Evolutionary conservation across 2,329 filamentous ascomycete species (phyloP).

Genomic region (Alternaria atra): DNA sequence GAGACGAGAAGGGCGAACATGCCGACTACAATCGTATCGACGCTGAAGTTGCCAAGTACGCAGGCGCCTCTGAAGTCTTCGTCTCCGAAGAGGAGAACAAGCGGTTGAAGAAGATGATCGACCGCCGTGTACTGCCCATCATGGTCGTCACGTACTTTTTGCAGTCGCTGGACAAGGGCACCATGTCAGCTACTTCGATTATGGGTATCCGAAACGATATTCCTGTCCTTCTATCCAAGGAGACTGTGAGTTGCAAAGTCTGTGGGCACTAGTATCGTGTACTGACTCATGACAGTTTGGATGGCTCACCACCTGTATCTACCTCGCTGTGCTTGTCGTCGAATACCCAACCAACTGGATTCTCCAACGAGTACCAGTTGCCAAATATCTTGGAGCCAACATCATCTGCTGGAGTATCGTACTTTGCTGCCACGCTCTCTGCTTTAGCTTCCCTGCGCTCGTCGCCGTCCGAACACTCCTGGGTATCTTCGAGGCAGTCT

Average conservation of each 20-base stretch:
- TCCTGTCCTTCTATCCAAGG: constrained; percentile 37
- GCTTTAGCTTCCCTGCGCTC: constrained; percentile 67
- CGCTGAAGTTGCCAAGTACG: constrained; percentile 75
- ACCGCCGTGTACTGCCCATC: constrained; percentile 71
- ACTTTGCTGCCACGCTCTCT: constrained; percentile 69
- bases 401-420: constrained; percentile 71
- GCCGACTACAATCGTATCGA: constrained; percentile 70
- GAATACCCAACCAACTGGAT: constrained; percentile 77
- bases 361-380: constrained; percentile 71
- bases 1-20: constrained; percentile 60
- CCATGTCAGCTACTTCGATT: constrained; percentile 69
- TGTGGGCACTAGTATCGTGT: neutral
- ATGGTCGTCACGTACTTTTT: constrained; percentile 80
- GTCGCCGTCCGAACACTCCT: constrained; percentile 70
- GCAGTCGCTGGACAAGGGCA: constrained; percentile 72
- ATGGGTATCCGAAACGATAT: constrained; percentile 65
- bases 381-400: constrained; percentile 71
- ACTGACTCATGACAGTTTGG: constrained; percentile 61
- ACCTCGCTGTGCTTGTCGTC: constrained; percentile 74
- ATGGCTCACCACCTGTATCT: constrained; percentile 79
- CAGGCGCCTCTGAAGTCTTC: constrained; percentile 62
- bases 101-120: constrained; percentile 71
- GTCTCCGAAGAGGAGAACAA: constrained; percentile 69
- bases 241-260: constrained; percentile 31
- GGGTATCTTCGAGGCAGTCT: constrained; percentile 75